Conservation (phyloP, 129 eudicot genomes). For the Scalesia atractyloides region DNA sequence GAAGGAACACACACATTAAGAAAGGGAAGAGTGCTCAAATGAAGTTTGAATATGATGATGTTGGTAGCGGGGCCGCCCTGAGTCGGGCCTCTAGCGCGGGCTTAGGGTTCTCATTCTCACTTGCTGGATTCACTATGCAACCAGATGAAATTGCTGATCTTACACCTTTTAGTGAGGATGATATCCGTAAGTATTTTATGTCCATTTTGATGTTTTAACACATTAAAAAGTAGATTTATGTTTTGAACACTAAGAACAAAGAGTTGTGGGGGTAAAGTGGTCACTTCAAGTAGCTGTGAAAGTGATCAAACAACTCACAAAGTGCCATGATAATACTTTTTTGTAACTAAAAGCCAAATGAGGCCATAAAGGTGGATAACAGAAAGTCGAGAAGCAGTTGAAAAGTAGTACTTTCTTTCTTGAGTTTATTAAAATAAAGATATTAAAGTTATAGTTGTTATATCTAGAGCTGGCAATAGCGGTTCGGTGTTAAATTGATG, state of each 20-base stretch:
- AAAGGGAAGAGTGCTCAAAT: constrained; percentile 78
- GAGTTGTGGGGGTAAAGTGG: constrained; percentile 20
- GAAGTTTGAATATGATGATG: constrained; percentile 65
- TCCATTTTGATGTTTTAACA: not conserved
- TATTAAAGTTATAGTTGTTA: not conserved
- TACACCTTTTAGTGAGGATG: constrained; percentile 46
- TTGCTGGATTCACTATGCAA: constrained; percentile 46
- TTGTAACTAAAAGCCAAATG: constrained; percentile 35
- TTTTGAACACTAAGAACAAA: constrained; percentile 1
- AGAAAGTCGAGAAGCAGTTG: constrained; percentile 17
- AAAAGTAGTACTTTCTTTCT: constrained; percentile 1
- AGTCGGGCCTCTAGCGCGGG: constrained; percentile 95
- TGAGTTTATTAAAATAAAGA: not conserved
- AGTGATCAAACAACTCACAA: constrained; percentile 36
- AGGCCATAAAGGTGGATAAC: constrained; percentile 30
- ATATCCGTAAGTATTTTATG: constrained; percentile 37
- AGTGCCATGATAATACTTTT: constrained; percentile 30
- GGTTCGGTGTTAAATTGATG: not conserved
- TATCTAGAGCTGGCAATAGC: not conserved
- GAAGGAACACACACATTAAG: constrained; percentile 63
- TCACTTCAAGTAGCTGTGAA: constrained; percentile 22
- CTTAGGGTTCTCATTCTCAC: constrained; percentile 56
- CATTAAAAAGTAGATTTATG: not conserved
- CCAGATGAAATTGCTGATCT: constrained; percentile 45
- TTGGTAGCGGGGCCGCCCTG: constrained; percentile 73